Evolutionary conservation across 495 filamentous ascomycete species (phyloP), one percentile per base, ranked within the genome.

Genomic region (Chlorociboria aeruginascens): DNA sequence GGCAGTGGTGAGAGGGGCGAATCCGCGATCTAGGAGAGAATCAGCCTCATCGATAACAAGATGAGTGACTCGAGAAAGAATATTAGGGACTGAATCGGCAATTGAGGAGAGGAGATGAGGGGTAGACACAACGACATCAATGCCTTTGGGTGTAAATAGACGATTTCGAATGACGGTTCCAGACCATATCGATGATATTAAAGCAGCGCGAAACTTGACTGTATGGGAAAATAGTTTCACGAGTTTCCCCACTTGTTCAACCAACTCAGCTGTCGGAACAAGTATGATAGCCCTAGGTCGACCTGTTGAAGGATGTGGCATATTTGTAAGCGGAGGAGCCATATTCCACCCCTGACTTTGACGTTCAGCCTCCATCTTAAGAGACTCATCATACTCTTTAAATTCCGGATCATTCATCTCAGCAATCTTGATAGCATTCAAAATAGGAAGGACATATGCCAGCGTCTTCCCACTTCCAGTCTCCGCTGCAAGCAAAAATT

Each of bases 391-490:
- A 40, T 73, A 74, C 2, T 69, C 68, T 41, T 71, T 63, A 2
- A 73, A 66, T 28, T 77, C 69, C 8, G 65, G 62, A 40, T 90
- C 84, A 6, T 68, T 62, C 1, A 69, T 67, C 60, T 96, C 92
- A 12, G 77, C 77, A 17, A 74, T 69, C 68, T 97, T 97, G 50
- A 97, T 62, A 16, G 83, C 79, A 67, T 98, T 77, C 32, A 97
- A 66, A 13, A 78, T 66, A 0, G 92, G 93, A 14, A 95, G 59
- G 20, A 95, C 64, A 58, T 98, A 98, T 28, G 92, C 85, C 51
- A 98, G 68, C 1, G 92, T 98, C 66, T 98, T 98, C 45, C 92
- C 92, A 2, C 92, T 96, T 8, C 92, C 92, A 1, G 92, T 98
- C 67, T 98, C 92, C 9, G 93, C 92, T 0, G 93, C 92, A 13